Evolutionary conservation across 129 eudicot species (phyloP), one percentile per base, ranked within the genome.

Genomic region (sunflower (Helianthus annuus)): DNA sequence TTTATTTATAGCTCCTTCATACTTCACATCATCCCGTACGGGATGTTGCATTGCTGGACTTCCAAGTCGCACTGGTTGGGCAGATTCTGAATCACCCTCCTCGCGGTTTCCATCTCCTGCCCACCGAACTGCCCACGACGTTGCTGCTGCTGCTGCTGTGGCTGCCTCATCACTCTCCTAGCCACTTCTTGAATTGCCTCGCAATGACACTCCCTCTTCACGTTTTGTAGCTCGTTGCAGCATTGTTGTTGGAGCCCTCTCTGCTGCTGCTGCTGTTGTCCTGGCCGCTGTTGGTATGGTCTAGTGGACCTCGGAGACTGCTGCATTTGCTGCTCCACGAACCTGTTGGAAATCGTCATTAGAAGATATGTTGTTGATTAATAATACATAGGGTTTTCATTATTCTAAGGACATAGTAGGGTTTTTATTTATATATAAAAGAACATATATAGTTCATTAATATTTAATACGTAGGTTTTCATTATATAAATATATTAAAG

Each of bases 151-250:
- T 48, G 68, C 11, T 42, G 72, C 4, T 64, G 69, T 17, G 39
- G 32, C 42, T n/a, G 68, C 51, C 2, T 7, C 13, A 1, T 17
- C 15, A 60, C 64, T 51, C 34, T 64, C 58, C 58, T 16, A 32
- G 29, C 45, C 34, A 74, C 44, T 66, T 73, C 64, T 48, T 48
- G 34, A 57, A 73, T 2, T 0, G 70, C 69, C 15, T 58, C 24
- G 5, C 59, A 46, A 44, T 56, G 70, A 24, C 68, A 22, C 22
- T 38, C 42, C 27, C 10, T 6, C 4, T 39, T 9, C 42, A 74
- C 51, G 39, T 51, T 63, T 39, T 55, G 14, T 3, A 79, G 75
- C 65, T 67, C 64, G 5, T 73, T 12, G 48, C 83, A 79, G 69
- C 83, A 79, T 10, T 68, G 42, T 6, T 13, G 12, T 27, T 27